phyloP scores from a whole-genome alignment of 306 rosid genomes.

The Prunus mira region DNA sequence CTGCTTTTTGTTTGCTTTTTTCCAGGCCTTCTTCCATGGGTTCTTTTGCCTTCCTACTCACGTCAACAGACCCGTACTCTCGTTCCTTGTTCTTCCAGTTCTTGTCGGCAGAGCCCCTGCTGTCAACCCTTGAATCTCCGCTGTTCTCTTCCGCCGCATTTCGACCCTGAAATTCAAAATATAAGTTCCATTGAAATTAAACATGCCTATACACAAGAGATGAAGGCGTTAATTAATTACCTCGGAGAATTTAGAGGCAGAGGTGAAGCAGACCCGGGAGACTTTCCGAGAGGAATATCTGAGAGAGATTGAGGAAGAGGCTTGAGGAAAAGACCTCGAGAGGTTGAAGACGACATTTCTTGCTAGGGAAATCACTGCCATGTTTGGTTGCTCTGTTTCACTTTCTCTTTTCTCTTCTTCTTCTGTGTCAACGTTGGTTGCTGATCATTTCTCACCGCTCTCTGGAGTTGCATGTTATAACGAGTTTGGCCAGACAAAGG shows the following conservation, averaged over 20 bases:
- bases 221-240: conserved; percentile 20
- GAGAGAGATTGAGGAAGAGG: conserved; percentile 34
- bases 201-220: not conserved
- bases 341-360: conserved; percentile 42
- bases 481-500: not conserved
- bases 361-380: conserved; percentile 49
- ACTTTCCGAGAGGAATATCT: conserved; percentile 26
- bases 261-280: conserved; percentile 47
- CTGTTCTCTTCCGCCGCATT: conserved; percentile 28
- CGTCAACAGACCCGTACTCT: conserved; percentile 4
- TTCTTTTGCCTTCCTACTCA: conserved; percentile 30
- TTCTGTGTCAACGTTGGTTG: not conserved
- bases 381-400: conserved; percentile 3
- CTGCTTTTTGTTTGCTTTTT: conserved; percentile 19
- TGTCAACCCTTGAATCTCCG: conserved; percentile 22
- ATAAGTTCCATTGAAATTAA: not conserved
- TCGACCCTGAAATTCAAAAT: conserved; percentile 35
- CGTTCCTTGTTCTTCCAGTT: conserved; percentile 18
- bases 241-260: conserved; percentile 44
- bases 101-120: conserved; percentile 25
- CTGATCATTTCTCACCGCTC: not conserved
- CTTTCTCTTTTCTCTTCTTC: not conserved
- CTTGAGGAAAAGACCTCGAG: conserved; percentile 47
- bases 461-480: conserved; percentile 14
- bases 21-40: conserved; percentile 17